Base-by-base conservation (phyloP, 2,329 filamentous ascomycete species). In the Talaromyces marneffei region DNA sequence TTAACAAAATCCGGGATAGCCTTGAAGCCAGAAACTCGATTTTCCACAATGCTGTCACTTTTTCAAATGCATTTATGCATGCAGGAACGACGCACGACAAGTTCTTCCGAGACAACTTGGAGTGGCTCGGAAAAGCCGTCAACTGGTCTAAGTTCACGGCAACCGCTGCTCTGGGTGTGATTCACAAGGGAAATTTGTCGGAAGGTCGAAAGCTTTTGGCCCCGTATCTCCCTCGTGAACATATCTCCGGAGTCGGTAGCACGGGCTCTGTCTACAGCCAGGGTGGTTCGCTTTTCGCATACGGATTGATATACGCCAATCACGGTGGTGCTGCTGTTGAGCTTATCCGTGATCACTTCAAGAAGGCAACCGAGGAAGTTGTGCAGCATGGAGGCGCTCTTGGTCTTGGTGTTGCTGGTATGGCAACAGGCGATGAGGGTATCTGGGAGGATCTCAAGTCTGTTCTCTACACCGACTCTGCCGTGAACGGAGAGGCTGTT, bases 131-230 rank as follows among this genome's bases (percentile, higher is more conserved):
- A 63, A 99, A 97, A 80, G 94, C 94, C 27, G 92, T 97, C 53
- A 99, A 99, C 79, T 99, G 94, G 94, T 97, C 92, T 64, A 99
- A 99, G 75, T 99, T 99, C 74, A 97, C 94, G 0, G 94, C 94
- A 14, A 99, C 94, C 4, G 94, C 94, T 61, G 94, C 94, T 7
- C 82, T 99, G 5, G 94, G 94, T 75, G 94, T 97, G 57, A 97
- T 99, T 65, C 94, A 99, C 76, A 89, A 92, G 50, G 94, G 94
- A 60, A 99, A 99, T 75, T 82, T 99, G 62, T 90, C 89, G 25
- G 93, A 99, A 71, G 94, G 92, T 1, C 87, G 92, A 71, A 96
- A 96, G 78, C 84, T 99, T 1, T 83, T 99, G 14, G 92, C 96
- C 71, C 94, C 94, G 2, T 99, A 99, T 71, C 86, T 99, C 8